Conservation (phyloP, 1,284 basidiomycete genomes). For the Malassezia japonica region DNA sequence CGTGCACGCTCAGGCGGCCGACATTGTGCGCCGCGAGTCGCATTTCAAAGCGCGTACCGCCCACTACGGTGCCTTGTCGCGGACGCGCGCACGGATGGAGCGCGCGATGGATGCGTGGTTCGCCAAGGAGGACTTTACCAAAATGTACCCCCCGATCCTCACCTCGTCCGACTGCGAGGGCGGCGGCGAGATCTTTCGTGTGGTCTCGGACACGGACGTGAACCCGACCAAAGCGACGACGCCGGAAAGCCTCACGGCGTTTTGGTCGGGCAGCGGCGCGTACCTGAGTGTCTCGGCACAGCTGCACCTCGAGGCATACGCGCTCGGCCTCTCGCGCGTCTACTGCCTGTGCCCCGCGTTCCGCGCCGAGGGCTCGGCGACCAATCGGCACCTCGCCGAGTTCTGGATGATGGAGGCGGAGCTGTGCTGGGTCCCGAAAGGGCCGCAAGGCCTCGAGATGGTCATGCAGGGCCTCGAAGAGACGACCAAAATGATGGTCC, state of each 20-base stretch:
- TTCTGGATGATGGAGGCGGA: conserved; percentile 98
- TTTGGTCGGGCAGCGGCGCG: conserved; percentile 53
- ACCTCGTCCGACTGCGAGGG: conserved; percentile 92
- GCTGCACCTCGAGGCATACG: conserved; percentile 82
- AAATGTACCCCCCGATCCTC: conserved; percentile 73
- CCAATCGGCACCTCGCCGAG: conserved; percentile 84
- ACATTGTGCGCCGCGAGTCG: conserved; percentile 17
- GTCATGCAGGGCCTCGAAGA: conserved; percentile 27
- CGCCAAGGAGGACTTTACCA: conserved; percentile 60
- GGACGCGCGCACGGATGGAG: conserved; percentile 15
- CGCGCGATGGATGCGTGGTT: conserved; percentile 10
- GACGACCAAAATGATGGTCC: conserved; percentile 21
- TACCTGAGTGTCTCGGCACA: conserved; percentile 90
- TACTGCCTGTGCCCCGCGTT: conserved; percentile 88
- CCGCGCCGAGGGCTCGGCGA: conserved; percentile 78
- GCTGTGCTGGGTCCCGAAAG: conserved; percentile 21
- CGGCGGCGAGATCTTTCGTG: conserved; percentile 82
- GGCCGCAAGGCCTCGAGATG: conserved; percentile 8
- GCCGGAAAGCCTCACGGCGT: conserved; percentile 10
- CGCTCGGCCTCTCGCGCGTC: conserved; percentile 63
- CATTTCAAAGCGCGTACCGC: conserved; percentile 15
- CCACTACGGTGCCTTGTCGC: conserved; percentile 8
- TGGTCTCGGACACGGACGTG: conserved; percentile 52
- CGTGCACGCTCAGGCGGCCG: conserved; percentile 2
- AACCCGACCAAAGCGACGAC: neutral